phyloP scores from a whole-genome alignment of 106 monocot genomes.

The Allium fistulosum region DNA sequence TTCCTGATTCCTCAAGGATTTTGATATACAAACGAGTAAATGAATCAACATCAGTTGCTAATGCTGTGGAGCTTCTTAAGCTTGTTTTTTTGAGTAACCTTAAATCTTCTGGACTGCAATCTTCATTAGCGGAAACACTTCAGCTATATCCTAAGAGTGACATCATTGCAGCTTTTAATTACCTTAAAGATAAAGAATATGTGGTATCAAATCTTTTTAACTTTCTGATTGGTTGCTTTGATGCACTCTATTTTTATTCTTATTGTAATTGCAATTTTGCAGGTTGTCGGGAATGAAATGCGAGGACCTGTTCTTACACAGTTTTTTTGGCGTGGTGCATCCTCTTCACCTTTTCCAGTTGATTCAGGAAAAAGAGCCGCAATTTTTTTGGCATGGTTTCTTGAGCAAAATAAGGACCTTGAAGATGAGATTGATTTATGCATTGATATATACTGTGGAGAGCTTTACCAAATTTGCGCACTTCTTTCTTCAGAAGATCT shows the following conservation, averaged over 20 bases:
- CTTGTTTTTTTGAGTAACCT: slow-evolving; percentile 56
- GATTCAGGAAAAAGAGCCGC: slow-evolving; percentile 74
- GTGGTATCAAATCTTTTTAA: slow-evolving; percentile 34
- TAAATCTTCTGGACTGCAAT: slow-evolving; percentile 40
- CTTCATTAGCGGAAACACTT: slow-evolving; percentile 48
- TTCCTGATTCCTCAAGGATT: slow-evolving; percentile 23
- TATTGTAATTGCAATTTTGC: slow-evolving; percentile 6
- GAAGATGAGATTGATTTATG: slow-evolving; percentile 36
- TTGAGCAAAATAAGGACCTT: slow-evolving; percentile 32
- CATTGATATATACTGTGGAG: slow-evolving; percentile 77
- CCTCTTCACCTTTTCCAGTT: slow-evolving; percentile 81
- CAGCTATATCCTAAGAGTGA: slow-evolving; percentile 61
- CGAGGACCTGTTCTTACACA: slow-evolving; percentile 60
- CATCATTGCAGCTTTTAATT: slow-evolving; percentile 57
- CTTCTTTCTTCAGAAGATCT: slow-evolving; percentile 63
- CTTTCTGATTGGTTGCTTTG: not conserved
- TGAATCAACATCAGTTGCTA: slow-evolving; percentile 61
- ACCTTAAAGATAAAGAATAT: slow-evolving; percentile 59
- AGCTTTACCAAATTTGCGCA: slow-evolving; percentile 68
- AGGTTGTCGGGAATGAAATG: slow-evolving; percentile 68
- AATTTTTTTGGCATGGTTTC: slow-evolving; percentile 59
- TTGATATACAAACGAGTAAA: slow-evolving; percentile 24
- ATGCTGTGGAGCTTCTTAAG: slow-evolving; percentile 88
- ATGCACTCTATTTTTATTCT: not conserved
- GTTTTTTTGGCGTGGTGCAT: slow-evolving; percentile 48